Evolutionary conservation across 805 yeast species (phyloP), one percentile per base, ranked within the genome.

Genomic region (Kodamaea laetipori): DNA sequence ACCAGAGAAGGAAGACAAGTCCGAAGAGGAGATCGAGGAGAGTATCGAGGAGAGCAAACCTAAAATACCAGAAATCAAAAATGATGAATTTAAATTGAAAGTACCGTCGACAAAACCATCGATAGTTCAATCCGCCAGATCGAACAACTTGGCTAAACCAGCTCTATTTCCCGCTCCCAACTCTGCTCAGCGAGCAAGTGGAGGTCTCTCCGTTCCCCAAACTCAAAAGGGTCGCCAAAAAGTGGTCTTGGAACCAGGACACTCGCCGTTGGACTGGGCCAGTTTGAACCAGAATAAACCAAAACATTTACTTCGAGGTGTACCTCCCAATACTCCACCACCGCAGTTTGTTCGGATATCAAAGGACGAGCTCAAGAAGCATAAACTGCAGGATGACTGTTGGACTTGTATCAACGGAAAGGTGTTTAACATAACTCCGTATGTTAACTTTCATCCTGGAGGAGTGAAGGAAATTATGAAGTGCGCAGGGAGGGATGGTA

Each of bases 261-360:
- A 82, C 56, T 88, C 96, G 2, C 90, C 95, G 0, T 62, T 88
- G 48, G 96, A 88, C 58, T 88, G 96, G 96, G 95, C 90, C 10
- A 63, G 72, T 6, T 58, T 79, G 19, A 81, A 79, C 41, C 57
- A 66, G 10, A 65, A 73, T 5, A 50, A 57, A 4, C 65, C 72
- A 0, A 76, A 75, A 6, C 58, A 64, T 45, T 71, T 79, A 46
- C 70, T 86, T 32, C 61, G 86, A 50, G 84, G 81, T 0, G 73
- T 77, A 2, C 67, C 66, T 3, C 71, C 75, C 0, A 61, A 64
- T 28, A 73, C 80, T 0, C 82, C 82, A 39, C 88, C 87, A 0
- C 67, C 74, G 1, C 67, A 57, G 9, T 64, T 57, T 41, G 51
- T 84, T 12, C 66, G 73, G 40, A 73, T 86, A 0, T 67, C 83